Evolutionary conservation across 1,284 basidiomycete genomes (phyloP).

Genomic region (Amylostereum chailletii): DNA sequence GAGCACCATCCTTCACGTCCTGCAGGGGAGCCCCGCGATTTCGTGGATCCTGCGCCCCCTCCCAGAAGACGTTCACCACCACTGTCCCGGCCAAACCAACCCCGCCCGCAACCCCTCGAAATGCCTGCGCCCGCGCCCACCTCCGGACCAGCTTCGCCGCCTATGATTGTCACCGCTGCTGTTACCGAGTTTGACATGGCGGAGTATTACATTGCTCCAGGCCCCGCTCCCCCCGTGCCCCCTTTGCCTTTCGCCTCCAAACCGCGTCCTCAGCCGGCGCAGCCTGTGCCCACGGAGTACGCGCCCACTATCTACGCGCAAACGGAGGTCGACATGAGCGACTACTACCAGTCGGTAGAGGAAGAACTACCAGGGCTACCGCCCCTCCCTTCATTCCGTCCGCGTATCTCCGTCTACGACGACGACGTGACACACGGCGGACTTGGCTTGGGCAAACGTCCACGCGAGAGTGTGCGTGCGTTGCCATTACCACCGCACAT

Average conservation of each 20-base stretch:
- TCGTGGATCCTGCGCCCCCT: no score
- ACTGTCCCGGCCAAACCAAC: no score
- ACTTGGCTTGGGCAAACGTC: neutral
- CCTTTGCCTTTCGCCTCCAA: neutral
- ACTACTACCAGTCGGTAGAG: neutral
- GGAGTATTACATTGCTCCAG: neutral
- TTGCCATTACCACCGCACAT: neutral
- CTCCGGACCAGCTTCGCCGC: no score
- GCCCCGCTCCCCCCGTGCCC: neutral
- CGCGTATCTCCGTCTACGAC: neutral
- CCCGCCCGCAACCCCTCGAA: no score
- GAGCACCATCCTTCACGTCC: no score
- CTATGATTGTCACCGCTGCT: neutral
- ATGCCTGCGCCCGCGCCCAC: no score
- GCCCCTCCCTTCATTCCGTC: neutral
- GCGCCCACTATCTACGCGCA: neutral
- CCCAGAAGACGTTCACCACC: no score
- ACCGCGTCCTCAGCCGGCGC: neutral
- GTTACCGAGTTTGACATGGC: conserved; percentile 1
- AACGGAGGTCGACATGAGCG: neutral
- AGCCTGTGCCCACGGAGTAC: no score
- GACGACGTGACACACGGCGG: neutral
- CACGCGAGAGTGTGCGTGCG: neutral
- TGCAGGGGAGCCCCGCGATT: no score
- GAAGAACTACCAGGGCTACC: neutral